Percentiles rank a stretch among this genome's conserved stretches.
phyloP scores from a whole-genome alignment of 225 moss, liverwort and hornwort genomes.

The Pleurozium schreberi region DNA sequence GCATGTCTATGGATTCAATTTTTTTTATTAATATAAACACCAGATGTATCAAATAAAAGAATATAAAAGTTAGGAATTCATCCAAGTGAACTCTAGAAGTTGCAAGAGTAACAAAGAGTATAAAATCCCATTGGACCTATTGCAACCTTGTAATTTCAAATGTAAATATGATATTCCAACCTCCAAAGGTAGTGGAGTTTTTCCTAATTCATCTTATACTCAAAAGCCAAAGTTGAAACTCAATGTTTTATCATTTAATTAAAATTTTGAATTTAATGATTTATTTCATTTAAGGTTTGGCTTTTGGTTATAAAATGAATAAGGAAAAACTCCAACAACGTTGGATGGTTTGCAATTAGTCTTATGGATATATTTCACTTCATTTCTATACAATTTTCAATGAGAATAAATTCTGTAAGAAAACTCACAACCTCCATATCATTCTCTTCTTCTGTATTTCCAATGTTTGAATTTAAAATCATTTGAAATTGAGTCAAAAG shows the following conservation, averaged over 20 bases:
- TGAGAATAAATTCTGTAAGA: too few relatives aligned
- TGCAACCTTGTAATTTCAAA: not conserved
- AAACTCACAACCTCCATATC: too few relatives aligned
- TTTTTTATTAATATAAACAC: not conserved
- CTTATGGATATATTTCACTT: not conserved
- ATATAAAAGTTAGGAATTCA: not conserved
- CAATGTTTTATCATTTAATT: not conserved
- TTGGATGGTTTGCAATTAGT: rapidly evolving
- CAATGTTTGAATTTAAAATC: too few relatives aligned
- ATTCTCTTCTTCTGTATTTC: too few relatives aligned
- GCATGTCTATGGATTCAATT: not conserved
- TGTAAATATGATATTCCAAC: not conserved
- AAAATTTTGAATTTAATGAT: not conserved
- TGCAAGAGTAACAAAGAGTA: not conserved
- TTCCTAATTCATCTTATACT: not conserved
- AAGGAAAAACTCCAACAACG: not conserved
- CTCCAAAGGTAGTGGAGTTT: not conserved
- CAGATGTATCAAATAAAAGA: not conserved
- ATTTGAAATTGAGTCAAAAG: too few relatives aligned
- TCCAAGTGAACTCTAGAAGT: not conserved
- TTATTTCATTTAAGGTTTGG: not conserved
- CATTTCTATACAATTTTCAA: too few relatives aligned
- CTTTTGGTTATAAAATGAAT: not conserved
- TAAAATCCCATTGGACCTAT: not conserved
- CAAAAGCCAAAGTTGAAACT: not conserved